Percentiles rank a stretch among this genome's conserved stretches.
These are phyloP conservation scores for Herpetospermum pedunculosum DNA, from an alignment of 306 rosid species.

Conservation along the genomic window DNA sequence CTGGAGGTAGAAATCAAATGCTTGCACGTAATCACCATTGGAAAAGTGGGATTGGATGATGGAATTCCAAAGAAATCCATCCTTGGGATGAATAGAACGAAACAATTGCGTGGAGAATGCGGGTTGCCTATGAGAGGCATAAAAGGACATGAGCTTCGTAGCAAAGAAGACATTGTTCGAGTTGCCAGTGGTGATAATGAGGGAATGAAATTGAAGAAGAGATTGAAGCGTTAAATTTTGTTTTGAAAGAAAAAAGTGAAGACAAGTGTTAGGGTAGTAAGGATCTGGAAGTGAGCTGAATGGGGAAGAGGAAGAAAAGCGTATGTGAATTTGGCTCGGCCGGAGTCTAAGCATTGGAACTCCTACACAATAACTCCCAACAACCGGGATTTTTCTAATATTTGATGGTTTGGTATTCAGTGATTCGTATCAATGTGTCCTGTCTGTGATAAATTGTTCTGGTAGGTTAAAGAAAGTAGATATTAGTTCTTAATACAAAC, in stretches of 20 bases:
- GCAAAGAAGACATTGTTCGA: conserved; percentile 58
- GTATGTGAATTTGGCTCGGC: conserved; percentile 5
- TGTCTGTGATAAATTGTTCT: not conserved
- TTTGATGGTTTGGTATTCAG: not conserved
- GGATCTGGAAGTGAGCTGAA: conserved; percentile 8
- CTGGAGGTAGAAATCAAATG: conserved; percentile 32
- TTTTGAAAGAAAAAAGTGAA: conserved; percentile 31
- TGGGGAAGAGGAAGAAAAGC: conserved; percentile 10
- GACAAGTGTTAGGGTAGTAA: conserved; percentile 11
- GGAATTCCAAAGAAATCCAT: conserved; percentile 62
- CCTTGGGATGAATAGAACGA: conserved; percentile 31
- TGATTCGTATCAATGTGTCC: not conserved
- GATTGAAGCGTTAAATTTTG: conserved; percentile 25
- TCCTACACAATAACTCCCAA: not conserved
- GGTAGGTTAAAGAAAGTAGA: not conserved
- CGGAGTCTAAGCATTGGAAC: conserved; percentile 10
- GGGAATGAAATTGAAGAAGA: conserved; percentile 47
- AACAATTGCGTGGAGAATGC: conserved; percentile 28
- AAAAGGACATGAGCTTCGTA: conserved; percentile 59
- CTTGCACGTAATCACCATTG: conserved; percentile 21
- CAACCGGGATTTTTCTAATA: not conserved
- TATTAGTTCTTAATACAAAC: not conserved
- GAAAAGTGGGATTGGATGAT: conserved; percentile 62
- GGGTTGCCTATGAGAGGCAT: conserved; percentile 34
- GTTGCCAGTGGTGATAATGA: conserved; percentile 54